These are phyloP conservation scores for Hypoxylon sp. DNA, from an alignment of 2,329 filamentous ascomycete genomes.

Conservation along the genomic window DNA sequence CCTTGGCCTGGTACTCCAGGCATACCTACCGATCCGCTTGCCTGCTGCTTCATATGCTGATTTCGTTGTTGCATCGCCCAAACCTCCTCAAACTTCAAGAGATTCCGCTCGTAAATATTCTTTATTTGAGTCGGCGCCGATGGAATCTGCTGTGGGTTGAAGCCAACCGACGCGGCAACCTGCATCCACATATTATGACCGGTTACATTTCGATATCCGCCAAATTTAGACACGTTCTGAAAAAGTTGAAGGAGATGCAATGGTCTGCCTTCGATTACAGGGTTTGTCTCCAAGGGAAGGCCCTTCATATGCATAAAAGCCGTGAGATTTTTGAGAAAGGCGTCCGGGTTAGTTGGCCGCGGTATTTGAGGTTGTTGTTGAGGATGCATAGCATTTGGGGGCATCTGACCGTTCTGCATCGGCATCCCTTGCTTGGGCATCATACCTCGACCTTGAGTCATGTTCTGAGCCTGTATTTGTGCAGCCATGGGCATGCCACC, in stretches of 20 bases:
- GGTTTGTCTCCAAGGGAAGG: conserved; percentile 81
- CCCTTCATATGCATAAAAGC: conserved; percentile 83
- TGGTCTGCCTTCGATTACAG: conserved; percentile 79
- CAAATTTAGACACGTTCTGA: conserved; percentile 80
- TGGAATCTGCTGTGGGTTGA: conserved; percentile 74
- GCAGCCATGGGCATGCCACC: conserved; percentile 65
- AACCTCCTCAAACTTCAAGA: conserved; percentile 82
- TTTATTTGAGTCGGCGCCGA: conserved; percentile 79
- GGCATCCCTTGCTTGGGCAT: conserved; percentile 68
- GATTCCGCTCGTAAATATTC: conserved; percentile 80
- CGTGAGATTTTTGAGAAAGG: conserved; percentile 82
- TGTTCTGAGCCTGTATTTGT: conserved; percentile 66
- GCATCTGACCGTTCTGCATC: conserved; percentile 71
- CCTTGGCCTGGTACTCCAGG: conserved; percentile 53
- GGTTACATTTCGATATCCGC: conserved; percentile 82
- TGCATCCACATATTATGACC: conserved; percentile 80
- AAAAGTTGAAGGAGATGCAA: conserved; percentile 85
- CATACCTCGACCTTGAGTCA: conserved; percentile 63
- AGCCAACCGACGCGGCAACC: conserved; percentile 76
- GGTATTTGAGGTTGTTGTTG: conserved; percentile 61
- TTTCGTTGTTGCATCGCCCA: conserved; percentile 71
- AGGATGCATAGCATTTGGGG: conserved; percentile 64
- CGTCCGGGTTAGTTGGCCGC: conserved; percentile 70
- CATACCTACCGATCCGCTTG: conserved; percentile 56
- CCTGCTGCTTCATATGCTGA: conserved; percentile 66